These are phyloP conservation scores for Termitomyces sp. DNA, from an alignment of 768 basidiomycete species.

Conservation along the genomic window DNA sequence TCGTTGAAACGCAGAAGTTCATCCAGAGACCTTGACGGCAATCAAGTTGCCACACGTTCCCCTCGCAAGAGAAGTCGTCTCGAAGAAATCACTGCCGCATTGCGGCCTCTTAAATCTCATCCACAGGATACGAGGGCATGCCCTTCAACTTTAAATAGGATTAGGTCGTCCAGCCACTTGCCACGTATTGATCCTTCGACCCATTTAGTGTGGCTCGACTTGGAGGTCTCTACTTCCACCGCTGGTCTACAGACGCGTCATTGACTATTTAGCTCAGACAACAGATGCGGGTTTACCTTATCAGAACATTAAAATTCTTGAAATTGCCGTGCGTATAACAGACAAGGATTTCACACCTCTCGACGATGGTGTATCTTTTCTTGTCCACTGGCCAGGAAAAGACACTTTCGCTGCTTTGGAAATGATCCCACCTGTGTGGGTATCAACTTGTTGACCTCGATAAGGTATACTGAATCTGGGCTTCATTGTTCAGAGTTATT, in stretches of 20 bases:
- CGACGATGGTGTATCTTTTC: slow-evolving; percentile 3
- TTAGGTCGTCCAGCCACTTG: not conserved
- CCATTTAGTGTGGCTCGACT: not conserved
- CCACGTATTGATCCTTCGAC: not conserved
- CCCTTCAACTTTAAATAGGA: not conserved
- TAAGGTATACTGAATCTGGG: not conserved
- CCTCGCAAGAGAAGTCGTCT: not conserved
- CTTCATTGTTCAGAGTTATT: not conserved
- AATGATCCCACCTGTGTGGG: not conserved
- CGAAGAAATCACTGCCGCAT: not conserved
- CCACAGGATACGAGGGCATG: too few relatives aligned
- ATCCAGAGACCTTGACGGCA: not conserved
- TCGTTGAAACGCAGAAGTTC: not conserved
- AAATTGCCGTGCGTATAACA: slow-evolving; percentile 7
- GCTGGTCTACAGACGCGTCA: not conserved
- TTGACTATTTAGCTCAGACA: not conserved
- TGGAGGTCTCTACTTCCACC: not conserved
- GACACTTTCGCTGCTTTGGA: not conserved
- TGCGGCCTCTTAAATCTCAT: not conserved
- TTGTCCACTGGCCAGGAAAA: slow-evolving; percentile 4
- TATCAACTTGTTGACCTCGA: not conserved
- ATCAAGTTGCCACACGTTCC: not conserved
- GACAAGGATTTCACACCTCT: slow-evolving; percentile 4
- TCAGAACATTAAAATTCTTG: slow-evolving; percentile 1
- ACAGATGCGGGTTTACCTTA: not conserved